These are phyloP conservation scores for Bipolaris victoriae DNA, from an alignment of 2,329 filamentous ascomycete species.

Conservation along the genomic window DNA sequence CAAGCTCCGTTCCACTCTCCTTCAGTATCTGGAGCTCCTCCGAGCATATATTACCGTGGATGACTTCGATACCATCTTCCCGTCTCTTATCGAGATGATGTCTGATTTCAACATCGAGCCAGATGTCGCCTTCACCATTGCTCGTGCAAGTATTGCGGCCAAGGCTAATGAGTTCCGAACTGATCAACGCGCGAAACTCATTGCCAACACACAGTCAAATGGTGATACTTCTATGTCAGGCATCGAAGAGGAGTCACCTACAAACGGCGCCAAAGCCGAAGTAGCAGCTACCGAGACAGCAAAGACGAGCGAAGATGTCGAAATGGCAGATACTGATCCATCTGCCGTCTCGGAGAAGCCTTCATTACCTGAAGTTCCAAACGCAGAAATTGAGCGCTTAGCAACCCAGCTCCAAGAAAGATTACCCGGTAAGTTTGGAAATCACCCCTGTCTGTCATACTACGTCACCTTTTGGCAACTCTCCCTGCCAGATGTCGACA, in stretches of 20 bases:
- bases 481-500: conserved; percentile 77
- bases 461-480: conserved; percentile 94
- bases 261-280: conserved; percentile 12
- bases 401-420: conserved; percentile 70
- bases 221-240: conserved; percentile 58
- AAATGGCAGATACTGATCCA: conserved; percentile 48
- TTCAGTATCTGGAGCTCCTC: conserved; percentile 88
- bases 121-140: conserved; percentile 83
- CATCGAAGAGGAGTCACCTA: conserved; percentile 20
- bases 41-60: conserved; percentile 76
- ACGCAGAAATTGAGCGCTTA: conserved; percentile 75
- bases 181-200: conserved; percentile 34
- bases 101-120: conserved; percentile 79
- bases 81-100: conserved; percentile 75
- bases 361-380: conserved; percentile 49
- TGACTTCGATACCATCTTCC: conserved; percentile 80
- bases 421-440: conserved; percentile 68
- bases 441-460: conserved; percentile 77
- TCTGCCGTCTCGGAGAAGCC: conserved; percentile 1
- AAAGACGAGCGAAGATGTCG: conserved; percentile 38
- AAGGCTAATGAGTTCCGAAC: conserved; percentile 48
- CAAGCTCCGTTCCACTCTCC: conserved; percentile 82
- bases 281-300: conserved; percentile 11
- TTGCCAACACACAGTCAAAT: conserved; percentile 41
- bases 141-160: conserved; percentile 70